A percentile compares a stretch with the other conserved stretches of the same genome.
phyloP scores from a whole-genome alignment of 257 asterid genomes.

The Solanum bulbocastanum region DNA sequence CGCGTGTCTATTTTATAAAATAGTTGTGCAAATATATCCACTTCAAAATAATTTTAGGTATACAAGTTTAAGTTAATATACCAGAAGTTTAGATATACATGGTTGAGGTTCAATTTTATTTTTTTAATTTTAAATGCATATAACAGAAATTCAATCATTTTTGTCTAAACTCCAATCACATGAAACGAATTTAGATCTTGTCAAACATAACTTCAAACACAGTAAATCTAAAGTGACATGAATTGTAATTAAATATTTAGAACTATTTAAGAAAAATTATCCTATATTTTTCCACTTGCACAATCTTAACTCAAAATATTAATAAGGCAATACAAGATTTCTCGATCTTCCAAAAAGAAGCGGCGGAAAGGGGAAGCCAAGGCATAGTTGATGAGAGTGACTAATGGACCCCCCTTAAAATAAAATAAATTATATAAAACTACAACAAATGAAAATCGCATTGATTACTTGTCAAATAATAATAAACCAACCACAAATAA shows the following conservation, averaged over 20 bases:
- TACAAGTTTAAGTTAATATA: too few relatives aligned
- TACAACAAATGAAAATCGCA: neutral
- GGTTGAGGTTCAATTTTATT: too few relatives aligned
- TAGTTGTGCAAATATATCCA: neutral
- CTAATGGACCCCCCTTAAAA: neutral
- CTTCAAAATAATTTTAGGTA: neutral
- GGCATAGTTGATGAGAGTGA: neutral
- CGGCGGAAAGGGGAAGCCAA: neutral
- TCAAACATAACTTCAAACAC: neutral
- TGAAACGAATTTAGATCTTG: fast-evolving
- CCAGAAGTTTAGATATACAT: too few relatives aligned
- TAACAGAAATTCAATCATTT: neutral
- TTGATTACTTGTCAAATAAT: neutral
- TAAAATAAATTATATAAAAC: neutral
- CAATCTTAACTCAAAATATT: neutral
- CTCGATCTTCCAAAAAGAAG: neutral
- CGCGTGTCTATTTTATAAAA: neutral
- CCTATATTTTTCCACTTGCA: neutral
- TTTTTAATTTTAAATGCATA: too few relatives aligned
- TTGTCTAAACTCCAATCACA: neutral
- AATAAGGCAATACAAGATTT: too few relatives aligned
- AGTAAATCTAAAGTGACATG: neutral
- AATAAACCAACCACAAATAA: neutral
- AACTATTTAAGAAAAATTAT: neutral
- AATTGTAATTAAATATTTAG: neutral